These are phyloP conservation scores for Scheffersomyces ergatensis DNA, from an alignment of 805 yeast species.

Conservation along the genomic window DNA sequence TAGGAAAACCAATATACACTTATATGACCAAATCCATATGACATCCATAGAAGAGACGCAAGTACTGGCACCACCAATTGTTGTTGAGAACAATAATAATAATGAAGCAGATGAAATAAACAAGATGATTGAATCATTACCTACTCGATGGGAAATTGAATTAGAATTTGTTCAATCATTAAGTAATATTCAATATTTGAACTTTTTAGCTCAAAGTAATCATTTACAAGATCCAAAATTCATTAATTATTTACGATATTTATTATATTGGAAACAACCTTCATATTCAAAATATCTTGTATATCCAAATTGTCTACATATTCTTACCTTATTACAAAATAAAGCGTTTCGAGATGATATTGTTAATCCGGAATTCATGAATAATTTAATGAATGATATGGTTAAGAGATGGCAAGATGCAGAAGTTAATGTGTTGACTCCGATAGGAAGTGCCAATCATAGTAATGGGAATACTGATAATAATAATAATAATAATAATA, in stretches of 20 bases:
- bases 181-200: constrained; percentile 84
- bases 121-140: constrained; percentile 28
- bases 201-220: constrained; percentile 81
- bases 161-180: constrained; percentile 93
- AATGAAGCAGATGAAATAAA: too few species aligned
- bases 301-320: constrained; percentile 85
- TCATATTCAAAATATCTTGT: constrained; percentile 68
- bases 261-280: constrained; percentile 83
- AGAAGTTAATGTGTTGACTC: constrained; percentile 8
- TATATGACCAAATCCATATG: constrained; percentile 7
- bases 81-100: too few species aligned
- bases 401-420: constrained; percentile 62
- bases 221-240: constrained; percentile 71
- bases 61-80: too few species aligned
- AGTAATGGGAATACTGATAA: neutral
- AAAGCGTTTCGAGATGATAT: constrained; percentile 55
- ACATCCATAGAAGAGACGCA: too few species aligned
- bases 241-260: constrained; percentile 70
- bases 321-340: constrained; percentile 60
- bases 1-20: neutral
- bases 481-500: neutral
- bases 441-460: neutral
- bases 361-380: constrained; percentile 54
- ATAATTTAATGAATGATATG: constrained; percentile 70
- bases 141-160: constrained; percentile 85